Evolutionary conservation across 1,139 yeast genomes (phyloP).

Genomic region (Kluyveromyces sp.): DNA sequence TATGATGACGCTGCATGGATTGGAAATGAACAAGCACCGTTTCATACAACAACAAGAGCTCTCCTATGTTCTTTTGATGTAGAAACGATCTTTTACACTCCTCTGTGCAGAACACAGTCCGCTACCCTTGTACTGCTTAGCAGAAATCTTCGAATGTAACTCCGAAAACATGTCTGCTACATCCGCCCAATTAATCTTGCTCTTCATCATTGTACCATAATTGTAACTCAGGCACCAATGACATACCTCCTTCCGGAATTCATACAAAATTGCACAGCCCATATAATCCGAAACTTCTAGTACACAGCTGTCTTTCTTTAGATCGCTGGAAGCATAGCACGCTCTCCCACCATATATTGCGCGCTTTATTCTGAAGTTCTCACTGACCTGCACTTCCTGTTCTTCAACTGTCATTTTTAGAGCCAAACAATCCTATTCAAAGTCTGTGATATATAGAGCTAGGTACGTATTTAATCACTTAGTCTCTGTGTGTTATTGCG

Average conservation of each 20-base stretch:
- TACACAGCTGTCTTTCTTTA: slow-evolving; percentile 38
- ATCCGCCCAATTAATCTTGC: slow-evolving; percentile 21
- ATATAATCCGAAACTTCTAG: slow-evolving; percentile 38
- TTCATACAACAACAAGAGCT: slow-evolving; percentile 23
- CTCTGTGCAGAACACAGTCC: slow-evolving; percentile 50
- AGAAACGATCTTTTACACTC: slow-evolving; percentile 37
- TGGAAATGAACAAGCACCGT: slow-evolving; percentile 30
- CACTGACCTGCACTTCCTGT: not conserved
- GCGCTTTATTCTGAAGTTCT: slow-evolving; percentile 33
- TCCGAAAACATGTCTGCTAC: slow-evolving; percentile 6
- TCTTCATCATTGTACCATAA: slow-evolving; percentile 42
- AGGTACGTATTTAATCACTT: no score
- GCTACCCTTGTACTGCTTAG: slow-evolving; percentile 31
- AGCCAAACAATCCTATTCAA: no score
- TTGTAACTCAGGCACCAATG: slow-evolving; percentile 46
- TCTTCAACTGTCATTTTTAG: not conserved
- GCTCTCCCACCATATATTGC: slow-evolving; percentile 60
- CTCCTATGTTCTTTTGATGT: slow-evolving; percentile 22
- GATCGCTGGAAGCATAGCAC: slow-evolving; percentile 42
- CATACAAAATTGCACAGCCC: slow-evolving; percentile 43
- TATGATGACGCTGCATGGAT: slow-evolving; percentile 11
- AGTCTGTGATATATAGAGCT: no score
- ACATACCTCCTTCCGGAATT: slow-evolving; percentile 62
- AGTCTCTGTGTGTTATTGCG: no score
- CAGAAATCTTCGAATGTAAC: not conserved